These are phyloP conservation scores for Perkinsus marinus DNA, from an alignment of 169 alveolate genomes.

Conservation along the genomic window DNA sequence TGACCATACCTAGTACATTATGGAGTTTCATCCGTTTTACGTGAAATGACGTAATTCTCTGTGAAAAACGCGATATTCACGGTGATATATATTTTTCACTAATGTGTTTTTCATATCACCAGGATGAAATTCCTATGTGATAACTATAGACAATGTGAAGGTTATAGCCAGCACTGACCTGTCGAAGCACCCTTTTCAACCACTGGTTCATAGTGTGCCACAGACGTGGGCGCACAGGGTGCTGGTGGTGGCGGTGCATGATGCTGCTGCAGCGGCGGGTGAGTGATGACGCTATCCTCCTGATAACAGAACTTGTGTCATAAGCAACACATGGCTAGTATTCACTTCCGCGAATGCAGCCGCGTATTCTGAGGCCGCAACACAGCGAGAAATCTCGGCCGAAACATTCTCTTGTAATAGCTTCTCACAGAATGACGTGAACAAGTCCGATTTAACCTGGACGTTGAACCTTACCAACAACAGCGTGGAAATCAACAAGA, in stretches of 20 bases:
- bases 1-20: neutral
- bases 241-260: neutral
- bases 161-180: too few relatives aligned
- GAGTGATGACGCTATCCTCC: neutral
- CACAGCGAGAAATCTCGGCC: neutral
- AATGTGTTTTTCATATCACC: too few relatives aligned
- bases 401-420: constrained; percentile 7
- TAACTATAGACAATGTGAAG: too few relatives aligned
- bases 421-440: constrained; percentile 26
- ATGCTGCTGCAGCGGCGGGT: neutral
- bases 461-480: constrained; percentile 9
- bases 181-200: too few relatives aligned
- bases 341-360: neutral
- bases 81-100: too few relatives aligned
- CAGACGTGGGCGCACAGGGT: neutral
- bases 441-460: constrained; percentile 21
- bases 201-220: too few relatives aligned
- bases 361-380: neutral
- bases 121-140: too few relatives aligned
- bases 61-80: too few relatives aligned
- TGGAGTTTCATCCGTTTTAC: too few relatives aligned
- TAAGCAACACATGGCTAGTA: neutral
- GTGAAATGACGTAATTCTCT: too few relatives aligned
- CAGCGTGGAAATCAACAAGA: neutral
- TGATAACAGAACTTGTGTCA: neutral